phyloP scores from a whole-genome alignment of 495 filamentous ascomycete genomes.

The Apodospora peruviana region DNA sequence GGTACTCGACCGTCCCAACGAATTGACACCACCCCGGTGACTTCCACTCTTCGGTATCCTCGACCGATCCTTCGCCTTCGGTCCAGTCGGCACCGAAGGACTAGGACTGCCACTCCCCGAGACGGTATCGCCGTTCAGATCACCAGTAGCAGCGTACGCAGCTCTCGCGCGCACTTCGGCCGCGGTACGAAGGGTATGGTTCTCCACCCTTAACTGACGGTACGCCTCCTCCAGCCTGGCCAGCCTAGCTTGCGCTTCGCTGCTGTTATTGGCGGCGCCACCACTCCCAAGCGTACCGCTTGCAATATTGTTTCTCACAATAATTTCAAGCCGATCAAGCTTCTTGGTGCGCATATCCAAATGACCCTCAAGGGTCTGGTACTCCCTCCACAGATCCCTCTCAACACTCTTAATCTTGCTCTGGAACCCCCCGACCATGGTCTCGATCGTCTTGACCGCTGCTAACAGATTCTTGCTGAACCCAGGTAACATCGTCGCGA shows the following conservation, averaged over 20 bases:
- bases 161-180: conserved; percentile 38
- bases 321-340: conserved; percentile 78
- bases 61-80: conserved; percentile 29
- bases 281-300: conserved; percentile 37
- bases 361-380: conserved; percentile 75
- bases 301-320: conserved; percentile 53
- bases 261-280: conserved; percentile 18
- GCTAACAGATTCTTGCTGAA: conserved; percentile 85
- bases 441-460: conserved; percentile 84
- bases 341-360: conserved; percentile 75
- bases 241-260: conserved; percentile 51
- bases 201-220: conserved; percentile 75
- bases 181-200: conserved; percentile 62
- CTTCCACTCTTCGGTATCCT: conserved; percentile 31
- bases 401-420: conserved; percentile 76
- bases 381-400: conserved; percentile 82
- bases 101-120: conserved; percentile 38
- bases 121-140: conserved; percentile 19
- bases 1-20: conserved; percentile 19
- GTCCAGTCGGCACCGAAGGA: conserved; percentile 45
- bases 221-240: conserved; percentile 72
- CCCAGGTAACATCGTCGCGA: conserved; percentile 70
- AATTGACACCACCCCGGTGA: conserved; percentile 5
- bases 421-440: conserved; percentile 74
- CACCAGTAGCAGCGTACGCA: conserved; percentile 18